Evolutionary conservation across 306 rosid species (phyloP).

Genomic region (Astragalus membranaceus): DNA sequence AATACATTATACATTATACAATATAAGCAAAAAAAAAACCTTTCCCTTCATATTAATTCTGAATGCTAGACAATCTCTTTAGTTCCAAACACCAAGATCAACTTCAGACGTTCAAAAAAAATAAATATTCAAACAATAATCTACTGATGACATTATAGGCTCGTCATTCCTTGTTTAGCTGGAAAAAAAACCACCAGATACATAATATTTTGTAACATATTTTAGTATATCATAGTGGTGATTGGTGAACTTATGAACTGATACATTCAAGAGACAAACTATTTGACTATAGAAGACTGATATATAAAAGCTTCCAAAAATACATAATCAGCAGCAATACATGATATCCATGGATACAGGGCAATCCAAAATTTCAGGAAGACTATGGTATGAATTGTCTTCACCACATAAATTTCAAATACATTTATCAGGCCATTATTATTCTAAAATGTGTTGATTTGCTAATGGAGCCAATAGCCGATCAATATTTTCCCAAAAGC

Average conservation of each 20-base stretch:
- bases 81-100: background rate
- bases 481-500: background rate
- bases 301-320: background rate
- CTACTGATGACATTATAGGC: background rate
- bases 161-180: background rate
- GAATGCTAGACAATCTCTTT: background rate
- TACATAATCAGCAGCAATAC: background rate
- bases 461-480: background rate
- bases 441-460: background rate
- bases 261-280: background rate
- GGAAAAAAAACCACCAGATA: background rate
- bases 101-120: background rate
- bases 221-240: background rate
- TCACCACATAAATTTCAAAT: background rate
- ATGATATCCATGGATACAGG: background rate
- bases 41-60: constrained; percentile 1
- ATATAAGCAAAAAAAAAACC: background rate
- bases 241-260: background rate
- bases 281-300: background rate
- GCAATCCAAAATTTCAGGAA: background rate
- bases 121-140: background rate
- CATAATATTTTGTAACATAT: background rate
- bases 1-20: background rate
- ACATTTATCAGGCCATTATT: background rate
- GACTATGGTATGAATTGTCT: background rate